Conservation (phyloP, 2,329 filamentous ascomycete genomes). For the Paecilomyces sp. region DNA sequence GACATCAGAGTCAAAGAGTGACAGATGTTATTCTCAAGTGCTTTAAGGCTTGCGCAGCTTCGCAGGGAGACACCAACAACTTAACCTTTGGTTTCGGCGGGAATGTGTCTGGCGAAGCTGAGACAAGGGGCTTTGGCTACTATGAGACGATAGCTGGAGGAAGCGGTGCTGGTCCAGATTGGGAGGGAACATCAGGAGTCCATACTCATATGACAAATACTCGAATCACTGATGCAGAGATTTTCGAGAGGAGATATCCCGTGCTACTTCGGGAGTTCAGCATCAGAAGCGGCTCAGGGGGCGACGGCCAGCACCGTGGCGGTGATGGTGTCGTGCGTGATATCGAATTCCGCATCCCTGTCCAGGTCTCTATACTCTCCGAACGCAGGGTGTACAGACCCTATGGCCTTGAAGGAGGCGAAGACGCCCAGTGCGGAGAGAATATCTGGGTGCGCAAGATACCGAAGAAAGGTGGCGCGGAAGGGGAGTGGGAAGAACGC, state of each 20-base stretch:
- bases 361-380: slow-evolving; percentile 69
- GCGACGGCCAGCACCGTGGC: slow-evolving; percentile 59
- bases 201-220: slow-evolving; percentile 85
- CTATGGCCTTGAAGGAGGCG: slow-evolving; percentile 74
- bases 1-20: slow-evolving; percentile 53
- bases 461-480: slow-evolving; percentile 32
- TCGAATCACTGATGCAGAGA: slow-evolving; percentile 71
- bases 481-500: slow-evolving; percentile 10
- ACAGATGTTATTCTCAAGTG: slow-evolving; percentile 72
- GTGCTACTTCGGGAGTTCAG: slow-evolving; percentile 66
- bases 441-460: slow-evolving; percentile 79
- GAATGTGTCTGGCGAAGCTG: slow-evolving; percentile 49
- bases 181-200: slow-evolving; percentile 69
- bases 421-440: slow-evolving; percentile 65
- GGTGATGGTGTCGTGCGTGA: slow-evolving; percentile 72
- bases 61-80: slow-evolving; percentile 72
- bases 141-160: slow-evolving; percentile 80
- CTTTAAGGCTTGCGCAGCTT: slow-evolving; percentile 68
- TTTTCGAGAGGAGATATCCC: slow-evolving; percentile 71
- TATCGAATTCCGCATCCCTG: slow-evolving; percentile 71
- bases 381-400: slow-evolving; percentile 67
- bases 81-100: slow-evolving; percentile 71
- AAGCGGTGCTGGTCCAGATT: slow-evolving; percentile 63
- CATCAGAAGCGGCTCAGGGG: slow-evolving; percentile 56
- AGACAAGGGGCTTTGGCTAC: slow-evolving; percentile 63